phyloP scores from a whole-genome alignment of 306 rosid genomes.

The Fragaria ananassa region DNA sequence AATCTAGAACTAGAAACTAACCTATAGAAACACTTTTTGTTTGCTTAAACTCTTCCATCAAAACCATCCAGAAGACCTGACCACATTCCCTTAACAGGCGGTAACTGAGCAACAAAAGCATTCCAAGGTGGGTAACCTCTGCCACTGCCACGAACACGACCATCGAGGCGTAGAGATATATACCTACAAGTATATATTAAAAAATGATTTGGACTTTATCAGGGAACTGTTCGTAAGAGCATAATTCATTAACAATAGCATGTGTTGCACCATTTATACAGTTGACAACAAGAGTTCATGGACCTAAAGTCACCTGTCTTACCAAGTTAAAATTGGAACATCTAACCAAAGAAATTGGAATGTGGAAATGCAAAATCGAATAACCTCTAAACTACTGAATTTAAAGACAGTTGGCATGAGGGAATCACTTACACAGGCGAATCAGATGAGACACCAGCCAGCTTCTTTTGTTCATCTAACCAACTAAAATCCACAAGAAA shows the following conservation, averaged over 20 bases:
- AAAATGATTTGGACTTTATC: background rate
- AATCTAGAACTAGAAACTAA: conserved; percentile 11
- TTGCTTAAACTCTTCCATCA: conserved; percentile 78
- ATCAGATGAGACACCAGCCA: conserved; percentile 77
- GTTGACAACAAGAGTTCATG: background rate
- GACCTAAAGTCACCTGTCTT: background rate
- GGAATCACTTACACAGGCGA: conserved; percentile 76
- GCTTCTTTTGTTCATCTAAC: conserved; percentile 84
- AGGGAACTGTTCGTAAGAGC: background rate
- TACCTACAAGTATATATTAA: conserved; percentile 45
- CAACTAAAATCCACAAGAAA: conserved; percentile 47
- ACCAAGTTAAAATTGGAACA: background rate
- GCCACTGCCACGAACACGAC: conserved; percentile 95
- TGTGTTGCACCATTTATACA: background rate
- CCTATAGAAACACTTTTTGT: conserved; percentile 12
- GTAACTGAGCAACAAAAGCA: conserved; percentile 87
- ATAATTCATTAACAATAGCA: background rate
- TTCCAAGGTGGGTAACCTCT: conserved; percentile 98
- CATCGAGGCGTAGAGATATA: conserved; percentile 82
- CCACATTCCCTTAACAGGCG: conserved; percentile 90
- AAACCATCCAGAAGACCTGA: conserved; percentile 88
- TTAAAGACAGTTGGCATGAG: conserved; percentile 6
- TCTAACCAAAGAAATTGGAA: background rate
- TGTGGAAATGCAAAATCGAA: background rate
- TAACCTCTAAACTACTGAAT: background rate